phyloP scores from a whole-genome alignment of 1,284 basidiomycete genomes.

The Ustilago tritici region DNA sequence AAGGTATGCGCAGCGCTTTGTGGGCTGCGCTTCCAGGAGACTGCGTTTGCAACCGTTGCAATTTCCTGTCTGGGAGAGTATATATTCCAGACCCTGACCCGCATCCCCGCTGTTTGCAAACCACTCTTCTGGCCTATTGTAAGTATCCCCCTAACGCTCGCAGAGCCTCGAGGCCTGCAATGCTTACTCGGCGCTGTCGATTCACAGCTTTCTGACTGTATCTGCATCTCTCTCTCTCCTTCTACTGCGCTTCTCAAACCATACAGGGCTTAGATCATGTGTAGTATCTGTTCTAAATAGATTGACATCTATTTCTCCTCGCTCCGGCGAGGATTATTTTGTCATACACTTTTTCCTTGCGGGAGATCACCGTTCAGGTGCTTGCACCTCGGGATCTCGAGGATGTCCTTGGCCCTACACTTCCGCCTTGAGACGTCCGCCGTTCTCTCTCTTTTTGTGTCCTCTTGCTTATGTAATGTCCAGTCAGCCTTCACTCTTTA shows the following conservation, averaged over 20 bases:
- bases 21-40: background rate
- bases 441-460: constrained; percentile 32
- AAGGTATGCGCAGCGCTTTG: constrained; percentile 1
- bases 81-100: constrained; percentile 31
- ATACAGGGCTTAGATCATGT: constrained; percentile 63
- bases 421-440: constrained; percentile 57
- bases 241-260: background rate
- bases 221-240: constrained; percentile 7
- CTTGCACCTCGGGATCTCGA: constrained; percentile 51
- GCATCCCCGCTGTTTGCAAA: constrained; percentile 15
- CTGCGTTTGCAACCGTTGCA: constrained; percentile 13
- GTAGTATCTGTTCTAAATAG: constrained; percentile 66
- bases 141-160: constrained; percentile 19
- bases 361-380: constrained; percentile 47
- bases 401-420: constrained; percentile 61
- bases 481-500: constrained; percentile 6
- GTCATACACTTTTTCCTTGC: constrained; percentile 56
- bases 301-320: constrained; percentile 59
- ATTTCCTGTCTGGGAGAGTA: constrained; percentile 15
- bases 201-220: constrained; percentile 21
- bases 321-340: constrained; percentile 53
- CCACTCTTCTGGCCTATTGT: constrained; percentile 60
- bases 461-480: constrained; percentile 34
- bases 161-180: background rate
- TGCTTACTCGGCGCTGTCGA: background rate